phyloP scores from a whole-genome alignment of 148 eudicot genomes.

The Spergularia marina region DNA sequence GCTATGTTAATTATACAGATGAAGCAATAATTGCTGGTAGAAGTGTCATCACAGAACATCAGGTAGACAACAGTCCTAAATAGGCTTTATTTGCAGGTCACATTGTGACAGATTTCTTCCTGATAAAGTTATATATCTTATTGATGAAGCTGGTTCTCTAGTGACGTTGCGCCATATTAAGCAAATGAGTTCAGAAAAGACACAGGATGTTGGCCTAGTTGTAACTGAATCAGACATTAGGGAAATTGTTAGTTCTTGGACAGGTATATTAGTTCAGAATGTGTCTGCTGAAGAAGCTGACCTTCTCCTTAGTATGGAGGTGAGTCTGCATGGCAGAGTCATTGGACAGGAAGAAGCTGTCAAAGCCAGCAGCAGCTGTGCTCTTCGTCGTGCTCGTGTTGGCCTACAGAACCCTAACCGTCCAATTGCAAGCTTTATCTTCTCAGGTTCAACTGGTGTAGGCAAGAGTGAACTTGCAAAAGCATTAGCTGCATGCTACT shows the following conservation, averaged over 20 bases:
- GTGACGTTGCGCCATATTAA: conserved; percentile 77
- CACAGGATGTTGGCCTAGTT: conserved; percentile 47
- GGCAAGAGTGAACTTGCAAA: conserved; percentile 90
- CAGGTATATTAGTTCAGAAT: conserved; percentile 82
- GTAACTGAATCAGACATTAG: conserved; percentile 81
- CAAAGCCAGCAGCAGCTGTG: conserved; percentile 73
- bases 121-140: conserved; percentile 78
- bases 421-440: conserved; percentile 87
- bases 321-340: conserved; percentile 65
- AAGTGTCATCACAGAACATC: too few species aligned
- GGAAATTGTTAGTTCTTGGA: conserved; percentile 81
- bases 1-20: too few species aligned
- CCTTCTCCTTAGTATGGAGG: conserved; percentile 85
- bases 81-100: too few species aligned
- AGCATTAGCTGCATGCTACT: conserved; percentile 72
- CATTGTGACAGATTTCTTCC: conserved; percentile 80
- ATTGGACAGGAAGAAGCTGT: conserved; percentile 96
- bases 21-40: too few species aligned
- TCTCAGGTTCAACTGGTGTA: conserved; percentile 86
- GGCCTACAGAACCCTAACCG: conserved; percentile 80
- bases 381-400: conserved; percentile 86
- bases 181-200: conserved; percentile 59
- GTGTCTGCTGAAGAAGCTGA: conserved; percentile 71
- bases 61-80: too few species aligned
- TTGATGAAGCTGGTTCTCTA: conserved; percentile 89